phyloP scores from a whole-genome alignment of 2,329 filamentous ascomycete species.

The Tolypocladium tropicale region DNA sequence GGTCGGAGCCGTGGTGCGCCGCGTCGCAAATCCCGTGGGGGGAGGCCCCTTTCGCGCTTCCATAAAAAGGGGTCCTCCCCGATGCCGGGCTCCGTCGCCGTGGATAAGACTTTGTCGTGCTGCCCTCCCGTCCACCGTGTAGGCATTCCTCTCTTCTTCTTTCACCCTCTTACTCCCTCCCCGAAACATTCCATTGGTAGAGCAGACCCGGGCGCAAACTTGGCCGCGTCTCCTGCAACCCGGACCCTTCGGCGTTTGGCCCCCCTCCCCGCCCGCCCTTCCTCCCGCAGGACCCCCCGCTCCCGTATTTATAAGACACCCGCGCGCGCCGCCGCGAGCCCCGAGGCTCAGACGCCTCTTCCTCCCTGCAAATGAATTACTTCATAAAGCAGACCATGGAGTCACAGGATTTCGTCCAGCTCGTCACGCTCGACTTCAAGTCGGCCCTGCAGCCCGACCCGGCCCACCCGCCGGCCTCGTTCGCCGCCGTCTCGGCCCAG shows the following conservation, averaged over 20 bases:
- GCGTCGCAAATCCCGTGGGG: neutral
- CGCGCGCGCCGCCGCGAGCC: neutral
- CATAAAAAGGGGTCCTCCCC: neutral
- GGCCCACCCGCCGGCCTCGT: slow-evolving; percentile 14
- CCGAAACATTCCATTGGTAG: too few relatives aligned
- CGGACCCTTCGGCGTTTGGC: neutral
- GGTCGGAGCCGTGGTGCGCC: too few relatives aligned
- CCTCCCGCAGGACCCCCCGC: neutral
- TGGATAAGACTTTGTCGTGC: neutral
- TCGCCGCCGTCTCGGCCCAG: slow-evolving; percentile 14
- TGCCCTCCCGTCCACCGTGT: neutral
- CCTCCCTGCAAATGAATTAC: neutral
- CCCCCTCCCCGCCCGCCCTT: neutral
- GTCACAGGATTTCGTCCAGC: slow-evolving; percentile 15
- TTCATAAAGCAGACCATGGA: slow-evolving; percentile 14
- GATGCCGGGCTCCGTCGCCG: neutral
- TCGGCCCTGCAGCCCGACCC: slow-evolving; percentile 13
- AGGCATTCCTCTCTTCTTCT: neutral
- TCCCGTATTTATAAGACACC: neutral
- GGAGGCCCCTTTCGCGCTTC: neutral
- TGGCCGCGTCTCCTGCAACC: neutral
- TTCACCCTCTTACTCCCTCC: too few relatives aligned
- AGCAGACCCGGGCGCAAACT: neutral
- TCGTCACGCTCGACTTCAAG: slow-evolving; percentile 22
- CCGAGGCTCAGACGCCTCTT: neutral